phyloP scores from a whole-genome alignment of 352 stramenopile species.

The Pythium diclinum region DNA sequence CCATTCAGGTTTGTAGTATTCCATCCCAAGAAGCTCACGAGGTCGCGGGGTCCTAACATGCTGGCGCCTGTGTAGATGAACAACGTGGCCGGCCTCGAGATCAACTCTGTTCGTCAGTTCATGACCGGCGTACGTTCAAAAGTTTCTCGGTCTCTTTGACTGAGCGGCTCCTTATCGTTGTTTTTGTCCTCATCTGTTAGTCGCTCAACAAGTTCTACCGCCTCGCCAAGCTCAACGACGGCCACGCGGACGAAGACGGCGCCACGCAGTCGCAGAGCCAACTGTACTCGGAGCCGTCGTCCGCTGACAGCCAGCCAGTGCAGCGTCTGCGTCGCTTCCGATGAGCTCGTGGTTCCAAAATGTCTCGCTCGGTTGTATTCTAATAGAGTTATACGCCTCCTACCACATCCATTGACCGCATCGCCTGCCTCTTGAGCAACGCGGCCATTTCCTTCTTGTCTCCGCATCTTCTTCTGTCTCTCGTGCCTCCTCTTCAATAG shows the following conservation, averaged over 20 bases:
- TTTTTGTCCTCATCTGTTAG: too few relatives aligned
- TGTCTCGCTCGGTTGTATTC: not conserved
- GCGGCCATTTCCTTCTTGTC: not conserved
- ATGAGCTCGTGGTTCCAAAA: conserved; percentile 20
- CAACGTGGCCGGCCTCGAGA: conserved; percentile 83
- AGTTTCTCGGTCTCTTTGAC: not conserved
- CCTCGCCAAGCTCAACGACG: conserved; percentile 54
- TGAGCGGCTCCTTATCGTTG: too few relatives aligned
- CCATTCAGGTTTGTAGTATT: conserved; percentile 44
- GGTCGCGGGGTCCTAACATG: not conserved
- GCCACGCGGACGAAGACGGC: conserved; percentile 19
- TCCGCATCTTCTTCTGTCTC: not conserved
- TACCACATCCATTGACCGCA: not conserved
- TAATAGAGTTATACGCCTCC: conserved; percentile 10
- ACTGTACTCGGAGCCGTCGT: conserved; percentile 24
- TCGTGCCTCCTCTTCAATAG: conserved; percentile 10
- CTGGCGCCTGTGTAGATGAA: conserved; percentile 58
- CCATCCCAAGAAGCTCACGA: not conserved
- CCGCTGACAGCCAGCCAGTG: conserved; percentile 29
- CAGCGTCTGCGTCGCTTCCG: conserved; percentile 58
- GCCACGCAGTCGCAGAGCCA: conserved; percentile 33
- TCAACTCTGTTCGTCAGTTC: conserved; percentile 86
- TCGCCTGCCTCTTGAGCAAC: conserved; percentile 16
- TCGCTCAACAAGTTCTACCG: conserved; percentile 80
- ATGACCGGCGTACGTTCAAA: conserved; percentile 63